Base-by-base conservation (phyloP, 1,284 basidiomycete species). In the Marasmius tenuissimus region DNA sequence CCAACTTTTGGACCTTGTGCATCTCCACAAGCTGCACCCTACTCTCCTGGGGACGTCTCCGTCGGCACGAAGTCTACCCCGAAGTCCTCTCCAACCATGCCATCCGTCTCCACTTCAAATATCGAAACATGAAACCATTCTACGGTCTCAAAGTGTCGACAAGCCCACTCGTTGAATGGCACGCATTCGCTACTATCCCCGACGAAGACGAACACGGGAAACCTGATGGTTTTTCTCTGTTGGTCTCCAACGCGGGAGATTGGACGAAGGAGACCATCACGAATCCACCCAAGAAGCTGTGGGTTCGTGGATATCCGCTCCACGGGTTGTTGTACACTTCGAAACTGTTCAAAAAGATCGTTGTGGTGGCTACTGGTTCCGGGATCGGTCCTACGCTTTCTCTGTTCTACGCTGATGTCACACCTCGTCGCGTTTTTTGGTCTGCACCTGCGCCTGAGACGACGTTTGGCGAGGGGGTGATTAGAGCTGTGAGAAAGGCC, bases 291-390 rank as follows among this genome's bases (percentile, higher is more conserved):
- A 73, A 63, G 12, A 71, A 75, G 58, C 64, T 78, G 20, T 78
- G 76, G 76, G 67, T 74, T 42, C 74, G 75, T n/a, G 76, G 76
- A 1, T 71, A 72, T 48, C 76, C 76, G 10, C 70, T 72, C 4
- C 72, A 74, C 61, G 76, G 75, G 45, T 69, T 77, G 40, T 68
- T 78, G 27, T 73, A 71, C 60, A 74, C 73, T 20, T 73, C 72
- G 12, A 66, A 68, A 9, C 70, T 77, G 35, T 78, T 78, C 72
- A 69, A 71, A n/a, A 65, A 68, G 33, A 68, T 77, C 39, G 73
- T 78, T 18, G 69, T 78, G 38, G 74, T 78, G 11, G 76, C 76
- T 27, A 77, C 76, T 7, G 76, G 76, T 4, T 76, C 75, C 10
- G 76, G 75, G 8, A 40, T 58, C n/a, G 34, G 47, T 20, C 48